These are phyloP conservation scores for Penicillium vulpinum DNA, from an alignment of 2,329 filamentous ascomycete genomes.

Conservation along the genomic window DNA sequence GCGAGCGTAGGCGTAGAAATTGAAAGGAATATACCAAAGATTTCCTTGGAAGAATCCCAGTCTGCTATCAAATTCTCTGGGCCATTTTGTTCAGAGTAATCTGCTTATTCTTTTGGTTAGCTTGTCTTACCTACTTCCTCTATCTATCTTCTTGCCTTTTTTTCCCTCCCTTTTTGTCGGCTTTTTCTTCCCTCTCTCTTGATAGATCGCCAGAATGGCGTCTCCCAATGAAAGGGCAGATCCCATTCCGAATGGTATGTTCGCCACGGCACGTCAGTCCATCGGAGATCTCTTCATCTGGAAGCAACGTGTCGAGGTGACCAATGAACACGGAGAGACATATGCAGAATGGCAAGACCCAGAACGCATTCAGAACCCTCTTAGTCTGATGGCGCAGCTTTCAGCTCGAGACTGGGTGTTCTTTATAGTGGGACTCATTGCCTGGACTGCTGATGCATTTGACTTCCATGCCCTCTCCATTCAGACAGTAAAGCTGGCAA, in stretches of 20 bases:
- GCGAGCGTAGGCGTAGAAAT: background rate
- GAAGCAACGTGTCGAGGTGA: slow-evolving; percentile 67
- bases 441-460: slow-evolving; percentile 81
- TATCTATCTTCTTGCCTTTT: background rate
- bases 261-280: slow-evolving; percentile 65
- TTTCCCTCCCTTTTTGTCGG: background rate
- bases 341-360: slow-evolving; percentile 68
- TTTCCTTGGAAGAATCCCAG: background rate
- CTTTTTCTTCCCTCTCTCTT: background rate
- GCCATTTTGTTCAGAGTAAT: background rate
- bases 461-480: slow-evolving; percentile 81
- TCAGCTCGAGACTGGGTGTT: slow-evolving; percentile 69
- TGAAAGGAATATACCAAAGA: background rate
- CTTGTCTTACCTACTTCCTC: background rate
- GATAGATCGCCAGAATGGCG: slow-evolving; percentile 1
- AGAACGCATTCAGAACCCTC: slow-evolving; percentile 66
- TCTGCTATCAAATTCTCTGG: background rate
- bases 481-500: slow-evolving; percentile 69
- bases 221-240: slow-evolving; percentile 57
- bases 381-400: slow-evolving; percentile 67
- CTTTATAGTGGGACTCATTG: slow-evolving; percentile 70
- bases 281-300: slow-evolving; percentile 67
- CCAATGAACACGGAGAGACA: slow-evolving; percentile 59
- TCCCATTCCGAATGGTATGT: slow-evolving; percentile 64
- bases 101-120: background rate